Base-by-base conservation (phyloP, 352 stramenopile genomes). In the Peronospora belbahrii region DNA sequence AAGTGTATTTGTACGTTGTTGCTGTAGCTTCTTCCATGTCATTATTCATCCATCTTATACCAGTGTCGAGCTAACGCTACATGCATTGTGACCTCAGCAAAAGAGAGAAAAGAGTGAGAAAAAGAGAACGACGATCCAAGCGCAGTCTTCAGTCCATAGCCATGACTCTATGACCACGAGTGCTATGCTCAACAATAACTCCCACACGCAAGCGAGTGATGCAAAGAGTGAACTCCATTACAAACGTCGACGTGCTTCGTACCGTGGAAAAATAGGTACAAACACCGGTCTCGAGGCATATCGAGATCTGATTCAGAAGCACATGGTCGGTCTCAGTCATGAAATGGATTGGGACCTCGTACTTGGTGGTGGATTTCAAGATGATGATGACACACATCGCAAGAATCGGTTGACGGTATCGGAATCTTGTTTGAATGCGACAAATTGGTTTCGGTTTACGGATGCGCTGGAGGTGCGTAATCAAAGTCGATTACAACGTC, bases 281-380 rank as follows among this genome's bases (percentile, higher is more conserved):
- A 64, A 76, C 37, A 75, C 63, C 25, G 60, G 59, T 2, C 59
- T 60, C 5, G 53, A 57, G 7, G 56, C 67, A 25, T 61, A 81
- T n/a, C 70, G 74, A 15, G 74, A 86, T 40, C 53, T 88, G 47
- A 71, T 88, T 7, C 55, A 64, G 3, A 82, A 74, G 32, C 70
- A 83, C 38, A 88, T 88, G 74, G 35, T 74, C 19, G 60, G 54
- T 0, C 60, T 86, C 18, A 75, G 67, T 46, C 30, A 76, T 28
- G 64, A 70, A 27, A 63, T 44, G 0, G 68, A 65, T 27, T 53
- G 68, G 6, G 53, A 75, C 15, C 49, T 84, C 1, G 49, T 50
- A 17, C 54, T 50, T 31, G 55, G 45, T 17, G 59, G 55, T 59
- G 59, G 55, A 0, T 62, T 65, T 35, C 25, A 33, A 8, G 35